Evolutionary conservation across 495 filamentous ascomycete genomes (phyloP), one percentile per base, ranked within the genome.

Genomic region (Hypoxylon perforatum): DNA sequence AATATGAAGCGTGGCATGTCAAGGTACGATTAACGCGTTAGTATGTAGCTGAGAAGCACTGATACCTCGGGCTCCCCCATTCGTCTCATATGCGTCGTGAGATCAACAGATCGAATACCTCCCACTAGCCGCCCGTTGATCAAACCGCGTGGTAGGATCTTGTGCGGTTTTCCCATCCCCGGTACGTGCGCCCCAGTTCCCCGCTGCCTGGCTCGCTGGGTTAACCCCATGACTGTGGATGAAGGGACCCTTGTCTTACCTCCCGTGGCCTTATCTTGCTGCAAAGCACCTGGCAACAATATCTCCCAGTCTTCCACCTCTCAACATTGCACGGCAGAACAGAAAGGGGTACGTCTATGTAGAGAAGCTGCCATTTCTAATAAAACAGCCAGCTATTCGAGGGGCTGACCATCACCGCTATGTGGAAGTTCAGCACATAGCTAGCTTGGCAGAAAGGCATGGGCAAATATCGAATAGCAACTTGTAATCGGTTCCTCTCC

Each of bases 71-170:
- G 42, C 48, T 60, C 49, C 49, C 44, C 60, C 44, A 63, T 69
- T 60, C 65, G 65, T 69, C 60, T 60, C 49, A 52, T 57, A 38
- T 61, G 56, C 38, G 44, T 69, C 63, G 44, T 64, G 66, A 69
- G 66, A 64, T 69, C 66, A 69, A 69, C 60, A 69, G 66, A 69
- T 69, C 66, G 66, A 69, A 64, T 61, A 69, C 66, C 36, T 69
- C 52, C 42, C 47, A 61, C 67, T 65, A 67, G 67, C 63, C 63
- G 67, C 63, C n/a, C 63, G 63, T 70, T 70, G 63, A 67, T 67
- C 63, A 67, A 70, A 67, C 63, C 63, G 57, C 63, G 48, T 63
- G 57, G 63, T 28, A 67, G 67, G 62, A 70, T 67, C 63, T 65
- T 63, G 44, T 59, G 52, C 58, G 61, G 39, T 66, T 45, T 56